Evolutionary conservation across 164 flowering plant genomes (phyloP).

Genomic region (Stephania japonica): DNA sequence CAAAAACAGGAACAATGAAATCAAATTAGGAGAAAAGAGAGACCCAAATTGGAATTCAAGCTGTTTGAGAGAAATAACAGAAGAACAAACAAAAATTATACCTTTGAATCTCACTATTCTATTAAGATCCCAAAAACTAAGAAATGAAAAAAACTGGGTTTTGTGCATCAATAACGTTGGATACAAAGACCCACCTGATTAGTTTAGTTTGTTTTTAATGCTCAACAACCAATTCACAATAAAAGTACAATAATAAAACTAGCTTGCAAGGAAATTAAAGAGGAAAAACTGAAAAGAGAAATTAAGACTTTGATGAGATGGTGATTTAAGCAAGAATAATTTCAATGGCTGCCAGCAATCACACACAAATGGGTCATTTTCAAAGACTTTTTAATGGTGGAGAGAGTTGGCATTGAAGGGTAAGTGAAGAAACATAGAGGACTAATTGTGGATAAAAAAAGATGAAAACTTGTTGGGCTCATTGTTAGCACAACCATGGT

Average conservation of each 20-base stretch:
- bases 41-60: conserved; percentile 14
- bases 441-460: no score
- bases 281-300: conserved; percentile 14
- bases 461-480: no score
- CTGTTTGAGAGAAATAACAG: conserved; percentile 14
- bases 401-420: background rate
- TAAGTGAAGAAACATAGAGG: background rate
- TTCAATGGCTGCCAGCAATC: conserved; percentile 17
- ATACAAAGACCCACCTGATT: conserved; percentile 1
- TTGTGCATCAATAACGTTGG: conserved; percentile 10
- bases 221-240: background rate
- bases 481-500: no score
- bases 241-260: background rate
- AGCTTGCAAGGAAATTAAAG: conserved; percentile 26
- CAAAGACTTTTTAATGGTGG: conserved; percentile 30
- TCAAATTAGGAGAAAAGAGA: background rate
- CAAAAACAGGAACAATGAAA: background rate
- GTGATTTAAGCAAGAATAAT: conserved; percentile 17
- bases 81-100: conserved; percentile 14
- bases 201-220: background rate
- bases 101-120: conserved; percentile 19
- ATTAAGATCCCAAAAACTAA: conserved; percentile 20
- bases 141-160: conserved; percentile 6
- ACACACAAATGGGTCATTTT: conserved; percentile 27
- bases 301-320: background rate